Percentiles rank a stretch among this genome's conserved stretches.
These are phyloP conservation scores for Cornus kousa DNA, from an alignment of 148 eudicot species.

Conservation along the genomic window DNA sequence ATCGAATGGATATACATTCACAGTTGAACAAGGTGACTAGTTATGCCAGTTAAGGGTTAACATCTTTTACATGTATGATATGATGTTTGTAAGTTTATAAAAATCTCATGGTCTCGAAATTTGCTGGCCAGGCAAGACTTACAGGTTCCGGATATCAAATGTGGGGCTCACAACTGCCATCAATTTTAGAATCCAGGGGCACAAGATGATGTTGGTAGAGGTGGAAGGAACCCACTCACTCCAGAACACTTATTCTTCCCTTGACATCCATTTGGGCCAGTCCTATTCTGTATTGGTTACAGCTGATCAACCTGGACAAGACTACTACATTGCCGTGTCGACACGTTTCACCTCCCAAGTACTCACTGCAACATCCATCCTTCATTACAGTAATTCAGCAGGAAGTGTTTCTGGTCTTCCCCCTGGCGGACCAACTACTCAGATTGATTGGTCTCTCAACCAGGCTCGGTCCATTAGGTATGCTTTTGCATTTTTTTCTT, in stretches of 20 bases:
- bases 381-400: conserved; percentile 57
- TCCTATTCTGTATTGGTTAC: conserved; percentile 63
- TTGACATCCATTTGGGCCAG: conserved; percentile 70
- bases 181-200: conserved; percentile 68
- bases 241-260: conserved; percentile 49
- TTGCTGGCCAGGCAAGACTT: conserved; percentile 54
- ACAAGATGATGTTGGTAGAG: conserved; percentile 53
- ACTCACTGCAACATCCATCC: conserved; percentile 46
- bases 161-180: conserved; percentile 53
- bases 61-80: neutral
- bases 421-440: conserved; percentile 62
- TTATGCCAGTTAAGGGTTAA: neutral
- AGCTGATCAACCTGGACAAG: conserved; percentile 54
- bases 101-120: neutral
- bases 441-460: conserved; percentile 56
- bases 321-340: conserved; percentile 55
- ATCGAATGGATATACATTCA: conserved; percentile 50
- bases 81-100: neutral
- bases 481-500: neutral
- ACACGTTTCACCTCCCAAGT: conserved; percentile 58
- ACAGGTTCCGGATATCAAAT: conserved; percentile 64
- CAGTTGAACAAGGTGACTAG: conserved; percentile 60
- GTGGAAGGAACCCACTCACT: conserved; percentile 69
- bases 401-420: conserved; percentile 37
- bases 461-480: conserved; percentile 69